Conservation (phyloP, 176 grass and related monocot species). For the Dactylis glomerata region DNA sequence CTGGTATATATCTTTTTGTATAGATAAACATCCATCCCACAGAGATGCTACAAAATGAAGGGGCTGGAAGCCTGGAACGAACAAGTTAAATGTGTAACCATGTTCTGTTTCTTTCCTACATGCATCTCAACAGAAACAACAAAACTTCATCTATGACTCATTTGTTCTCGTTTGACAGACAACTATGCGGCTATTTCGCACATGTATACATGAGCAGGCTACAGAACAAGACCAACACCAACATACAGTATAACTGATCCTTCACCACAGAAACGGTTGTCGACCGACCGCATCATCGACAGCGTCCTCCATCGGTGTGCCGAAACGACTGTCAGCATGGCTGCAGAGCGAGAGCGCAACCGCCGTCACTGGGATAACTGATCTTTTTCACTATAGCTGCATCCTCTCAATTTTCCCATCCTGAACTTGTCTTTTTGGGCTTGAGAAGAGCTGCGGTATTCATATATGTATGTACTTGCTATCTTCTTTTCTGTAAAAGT, state of each 20-base stretch:
- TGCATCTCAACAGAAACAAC: neutral
- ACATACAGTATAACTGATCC: neutral
- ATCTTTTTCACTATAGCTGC: neutral
- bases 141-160: neutral
- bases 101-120: neutral
- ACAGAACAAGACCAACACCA: neutral
- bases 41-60: neutral
- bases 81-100: conserved; percentile 18
- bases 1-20: neutral
- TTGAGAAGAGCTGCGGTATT: neutral
- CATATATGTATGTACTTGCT: neutral
- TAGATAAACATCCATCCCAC: conserved; percentile 6
- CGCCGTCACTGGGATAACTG: neutral
- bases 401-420: neutral
- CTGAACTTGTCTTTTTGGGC: neutral
- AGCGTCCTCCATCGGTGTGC: no score
- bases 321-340: neutral
- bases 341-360: neutral
- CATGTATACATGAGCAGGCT: conserved; percentile 1
- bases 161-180: neutral
- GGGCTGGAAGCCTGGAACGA: neutral
- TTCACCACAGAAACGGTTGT: no score
- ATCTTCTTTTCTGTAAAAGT: neutral
- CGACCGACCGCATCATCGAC: no score
- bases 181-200: neutral